Evolutionary conservation across 108 stramenopile species (phyloP), one percentile per base, ranked within the genome.

Genomic region (Bacterosira constricta): DNA sequence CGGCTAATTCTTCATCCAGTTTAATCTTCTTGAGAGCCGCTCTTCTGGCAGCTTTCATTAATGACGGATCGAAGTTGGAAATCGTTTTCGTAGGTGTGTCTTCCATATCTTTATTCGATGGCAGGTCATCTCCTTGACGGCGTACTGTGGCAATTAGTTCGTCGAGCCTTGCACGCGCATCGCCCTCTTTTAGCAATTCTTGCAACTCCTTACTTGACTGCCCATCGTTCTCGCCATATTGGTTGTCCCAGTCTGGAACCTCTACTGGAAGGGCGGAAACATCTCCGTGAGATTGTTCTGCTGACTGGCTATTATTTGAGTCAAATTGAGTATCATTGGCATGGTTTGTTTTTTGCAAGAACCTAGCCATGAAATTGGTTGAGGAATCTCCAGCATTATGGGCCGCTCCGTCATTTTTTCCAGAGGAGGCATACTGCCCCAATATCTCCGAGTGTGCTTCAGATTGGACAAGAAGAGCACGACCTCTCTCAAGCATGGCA

Each of bases 41-140:
- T n/a, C 76, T 52, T 39, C 64, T 69, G 1, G 76, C 76, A 27
- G 63, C 62, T 13, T 61, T 77, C 44, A 70, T 55, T 17, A 8
- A 25, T 38, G 49, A 26, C 12, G 69, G 68, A 41, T 69, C 63
- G 23, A 77, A 69, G 17, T 35, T 41, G 20, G 62, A 55, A 21
- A 69, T 44, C 36, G 42, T 52, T 37, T 58, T 60, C 8, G 32
- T 39, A 6, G 66, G 49, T 6, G 41, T 44, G 20, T 30, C 37
- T 17, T n/a, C 26, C 57, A 21, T 57, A 47, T 37, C 35, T 21
- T 38, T 27, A 41, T 34, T 36, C 29, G 26, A 30, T 30, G 9
- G n/a, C 17, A 45, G 56, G 47, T 66, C 17, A 9, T 60, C 70
- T 4, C 57, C 58, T 15, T 36, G 71, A 18, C 38, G 59, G 4